Conservation (phyloP, 768 basidiomycete species). For the Phlebiopsis flavidoalba region DNA sequence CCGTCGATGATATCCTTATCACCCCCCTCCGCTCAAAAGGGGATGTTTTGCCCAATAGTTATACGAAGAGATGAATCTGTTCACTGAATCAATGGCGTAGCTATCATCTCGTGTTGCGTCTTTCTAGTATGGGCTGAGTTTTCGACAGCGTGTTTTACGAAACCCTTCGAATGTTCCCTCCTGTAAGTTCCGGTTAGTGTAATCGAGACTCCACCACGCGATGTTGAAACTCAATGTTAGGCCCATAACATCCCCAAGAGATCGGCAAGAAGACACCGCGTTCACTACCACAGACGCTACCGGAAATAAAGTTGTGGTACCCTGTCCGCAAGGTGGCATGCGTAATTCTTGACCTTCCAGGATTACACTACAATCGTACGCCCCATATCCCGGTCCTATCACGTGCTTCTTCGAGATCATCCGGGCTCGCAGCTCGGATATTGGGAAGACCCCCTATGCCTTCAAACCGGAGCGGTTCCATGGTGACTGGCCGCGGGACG, state of each 20-base stretch:
- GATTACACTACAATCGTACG: conserved; percentile 28
- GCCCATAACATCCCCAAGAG: conserved; percentile 12
- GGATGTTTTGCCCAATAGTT: conserved; percentile 13
- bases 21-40: neutral
- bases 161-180: conserved; percentile 27
- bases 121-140: neutral
- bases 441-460: conserved; percentile 31
- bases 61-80: conserved; percentile 24
- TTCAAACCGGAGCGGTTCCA: conserved; percentile 43
- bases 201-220: neutral
- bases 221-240: neutral
- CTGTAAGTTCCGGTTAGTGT: conserved; percentile 18
- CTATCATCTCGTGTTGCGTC: neutral
- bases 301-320: conserved; percentile 18
- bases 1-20: neutral
- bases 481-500: conserved; percentile 48
- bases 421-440: conserved; percentile 23
- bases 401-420: neutral
- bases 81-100: conserved; percentile 24
- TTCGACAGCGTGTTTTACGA: conserved; percentile 25
- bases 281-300: conserved; percentile 15
- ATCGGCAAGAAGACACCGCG: conserved; percentile 19
- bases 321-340: conserved; percentile 20
- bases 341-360: conserved; percentile 16
- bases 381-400: conserved; percentile 20